Base-by-base conservation (phyloP, 2,329 filamentous ascomycete genomes). In the Xylariomycetidae sp. region DNA sequence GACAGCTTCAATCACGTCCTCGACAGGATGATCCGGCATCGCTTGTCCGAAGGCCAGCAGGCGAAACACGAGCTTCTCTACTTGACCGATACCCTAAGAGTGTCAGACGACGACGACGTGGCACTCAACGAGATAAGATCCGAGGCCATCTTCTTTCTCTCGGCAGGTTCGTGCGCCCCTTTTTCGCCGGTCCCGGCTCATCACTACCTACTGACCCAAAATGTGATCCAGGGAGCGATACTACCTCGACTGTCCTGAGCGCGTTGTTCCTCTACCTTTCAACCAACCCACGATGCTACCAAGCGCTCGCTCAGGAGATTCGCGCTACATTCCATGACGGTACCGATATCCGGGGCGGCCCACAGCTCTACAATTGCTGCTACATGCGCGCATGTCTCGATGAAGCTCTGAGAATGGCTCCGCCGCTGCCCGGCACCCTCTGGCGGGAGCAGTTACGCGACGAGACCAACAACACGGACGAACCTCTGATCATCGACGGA, bases 221-320 rank as follows among this genome's bases (percentile, higher is more conserved):
- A n/a, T n/a, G n/a, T n/a, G n/a, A 31, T 29, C n/a, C 32, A 39
- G 36, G 37, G 3, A 32, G 37, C 7, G 37, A 40, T 10, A 36
- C 37, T 3, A 29, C 31, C 25, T 33, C 37, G 6, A 30, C 37
- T n/a, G 12, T 10, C 10, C 16, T 40, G 4, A 40, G 33, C 10
- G 27, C 33, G 4, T 13, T 40, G n/a, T 37, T 40, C 15, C 31
- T 31, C 27, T 40, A 40, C 14, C 37, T 40, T 20, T 36, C 30
- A 11, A 19, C 10, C 6, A 31, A 31, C 13, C 32, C 28, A 14
- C 22, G 15, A 3, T 27, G 17, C 9, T 35, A 38, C 18, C 8
- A 10, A 14, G 18, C 19, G 5, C 36, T 38, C 10, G 18, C 29
- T 5, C n/a, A 17, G 4, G 37, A 40, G 30, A 36, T 40, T 19